A percentile compares a stretch with the other conserved stretches of the same genome.
Evolutionary conservation across 768 basidiomycete species (phyloP).

Genomic region (Podaxis sp.): DNA sequence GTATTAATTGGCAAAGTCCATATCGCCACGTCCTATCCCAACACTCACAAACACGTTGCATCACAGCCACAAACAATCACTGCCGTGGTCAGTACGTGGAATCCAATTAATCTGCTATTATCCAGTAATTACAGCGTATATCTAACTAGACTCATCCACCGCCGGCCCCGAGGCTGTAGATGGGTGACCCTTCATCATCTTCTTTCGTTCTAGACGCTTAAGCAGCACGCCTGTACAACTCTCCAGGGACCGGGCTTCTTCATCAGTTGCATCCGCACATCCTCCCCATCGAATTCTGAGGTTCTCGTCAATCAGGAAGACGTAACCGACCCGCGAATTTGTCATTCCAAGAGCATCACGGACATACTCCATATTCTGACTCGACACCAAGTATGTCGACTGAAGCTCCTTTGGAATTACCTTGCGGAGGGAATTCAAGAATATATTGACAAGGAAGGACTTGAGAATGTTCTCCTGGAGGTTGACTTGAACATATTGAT

Average conservation of each 20-base stretch:
- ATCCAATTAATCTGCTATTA: not conserved
- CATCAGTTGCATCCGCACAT: conserved; percentile 75
- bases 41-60: conserved; percentile 27
- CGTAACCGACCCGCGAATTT: conserved; percentile 90
- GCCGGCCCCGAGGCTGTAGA: not conserved
- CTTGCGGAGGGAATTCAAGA: conserved; percentile 70
- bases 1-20: conserved; percentile 9
- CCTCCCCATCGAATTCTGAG: conserved; percentile 90
- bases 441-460: conserved; percentile 84
- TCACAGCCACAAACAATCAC: conserved; percentile 21
- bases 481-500: conserved; percentile 83
- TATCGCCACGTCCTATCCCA: conserved; percentile 30
- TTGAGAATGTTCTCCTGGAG: conserved; percentile 93
- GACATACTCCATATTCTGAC: conserved; percentile 82
- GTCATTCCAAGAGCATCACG: conserved; percentile 84
- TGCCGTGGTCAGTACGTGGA: conserved; percentile 5
- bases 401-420: conserved; percentile 64
- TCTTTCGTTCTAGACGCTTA: conserved; percentile 42
- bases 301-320: conserved; percentile 86
- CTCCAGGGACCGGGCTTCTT: conserved; percentile 70
- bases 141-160: not conserved
- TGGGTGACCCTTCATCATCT: not conserved
- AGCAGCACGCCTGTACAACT: conserved; percentile 70
- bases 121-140: not conserved
- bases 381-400: conserved; percentile 73